Base-by-base conservation (phyloP, 306 rosid species). In the Gynostemma pentaphyllum region DNA sequence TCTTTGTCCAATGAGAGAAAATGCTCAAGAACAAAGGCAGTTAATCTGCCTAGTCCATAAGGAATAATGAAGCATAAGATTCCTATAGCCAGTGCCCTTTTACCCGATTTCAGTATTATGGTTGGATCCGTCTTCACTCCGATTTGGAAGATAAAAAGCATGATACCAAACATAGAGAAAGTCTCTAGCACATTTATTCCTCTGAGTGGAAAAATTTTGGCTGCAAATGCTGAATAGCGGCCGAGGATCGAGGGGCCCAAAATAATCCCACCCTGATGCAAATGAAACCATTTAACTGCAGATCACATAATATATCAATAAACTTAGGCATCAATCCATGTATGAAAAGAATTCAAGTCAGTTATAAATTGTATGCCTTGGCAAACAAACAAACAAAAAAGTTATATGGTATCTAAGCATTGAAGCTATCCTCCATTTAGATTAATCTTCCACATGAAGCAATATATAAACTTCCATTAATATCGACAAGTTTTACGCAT, bases 191-290 rank as follows among this genome's bases (percentile, higher is more conserved):
- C 21, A 36, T 21, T 64, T 60, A 37, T 74, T 47, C 79, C 81
- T 74, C 37, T 80, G 14, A 66, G 0, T 27, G 95, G 95, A 62
- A 86, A 84, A 36, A 80, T 64, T 71, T 40, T 69, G 63, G 39
- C 40, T 3, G 78, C 47, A n/a, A 82, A 80, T 72, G 45, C 23
- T 63, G 74, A 16, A 48, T n/a, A 49, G 41, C 28, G 66, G 14
- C 90, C 94, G 11, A 88, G 77, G 60, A 88, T 12, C 22, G 87
- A 82, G 28, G 96, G 89, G 30, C 96, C 88, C 68, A 85, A 77
- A 15, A 83, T 65, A 40, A 85, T 52, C 46, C 90, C 95, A 56
- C 83, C 85, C 88, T 83, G 73, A n/a, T 28, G 22, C 27, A 53
- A 28, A 53, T 10, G 30, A 53, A 53, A 53, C 61, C 61, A 53